Base-by-base conservation (phyloP, 2,329 filamentous ascomycete species). In the Phialocephala subalpina region DNA sequence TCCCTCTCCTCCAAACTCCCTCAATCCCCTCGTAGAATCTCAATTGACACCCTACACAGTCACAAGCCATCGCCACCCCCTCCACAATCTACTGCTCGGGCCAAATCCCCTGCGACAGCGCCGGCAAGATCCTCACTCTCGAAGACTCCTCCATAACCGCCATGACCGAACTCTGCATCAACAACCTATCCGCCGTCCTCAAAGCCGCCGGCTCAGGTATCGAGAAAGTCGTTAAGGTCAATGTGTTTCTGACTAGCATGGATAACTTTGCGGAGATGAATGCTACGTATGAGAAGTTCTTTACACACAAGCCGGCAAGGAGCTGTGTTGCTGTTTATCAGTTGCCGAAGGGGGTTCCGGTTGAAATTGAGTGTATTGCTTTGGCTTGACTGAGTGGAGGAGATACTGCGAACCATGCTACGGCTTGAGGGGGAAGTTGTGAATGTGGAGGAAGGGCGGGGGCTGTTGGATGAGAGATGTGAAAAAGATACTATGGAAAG, bases 301-400 rank as follows among this genome's bases (percentile, higher is more conserved):
- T 95, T 80, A 80, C 86, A 62, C 90, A 93, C 82, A 96, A 94
- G 88, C 94, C 94, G 29, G 92, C 93, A n/a, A 87, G 93, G 72
- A 94, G 91, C 82, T 97, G 94, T 77, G 93, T 97, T 64, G 94
- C 94, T 9, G 94, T 97, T 71, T 94, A 97, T 84, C 90, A 92
- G 75, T 86, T 97, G 72, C 94, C 94, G 69, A 93, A 95, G 86
- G 90, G 90, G 64, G 94, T 95, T 35, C 91, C 93, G 62, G 90
- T 97, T 16, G 94, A 97, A 86, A 96, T 97, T 78, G 94, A 97
- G 86, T 92, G 90, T 77, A 92, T 96, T 83, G 93, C 93, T 68
- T 83, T 92, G 65, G 85, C 88, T 69, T 89, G 79, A 67, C 14
- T 57, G n/a, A 35, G 33, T 25, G 55, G 33, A 53, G 55, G 25